Evolutionary conservation across 2,329 filamentous ascomycete species (phyloP), one percentile per base, ranked within the genome.

Genomic region (Biscogniauxia sp.): DNA sequence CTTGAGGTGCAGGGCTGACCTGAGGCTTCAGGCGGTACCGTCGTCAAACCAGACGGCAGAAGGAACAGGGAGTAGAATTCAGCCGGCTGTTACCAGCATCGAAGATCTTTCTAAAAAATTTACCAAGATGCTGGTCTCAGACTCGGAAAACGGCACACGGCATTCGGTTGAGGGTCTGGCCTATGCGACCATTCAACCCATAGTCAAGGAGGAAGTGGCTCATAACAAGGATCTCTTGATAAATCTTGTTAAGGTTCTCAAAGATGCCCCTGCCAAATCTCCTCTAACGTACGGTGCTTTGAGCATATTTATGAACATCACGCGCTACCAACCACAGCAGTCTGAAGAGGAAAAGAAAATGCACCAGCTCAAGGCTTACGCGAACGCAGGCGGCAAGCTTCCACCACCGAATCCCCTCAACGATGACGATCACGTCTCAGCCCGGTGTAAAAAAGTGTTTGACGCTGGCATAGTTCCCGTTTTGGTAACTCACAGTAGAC

Each of bases 261-360:
- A 78, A 23, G 79, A 83, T 15, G 81, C 87, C 7, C 79, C 81
- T 20, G 80, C 85, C 11, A 86, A 88, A 64, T 89, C 90, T 1
- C 88, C 90, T 13, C 79, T 90, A 23, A 88, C 93, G 0, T 97
- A 96, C 72, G 94, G 94, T 54, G 90, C 88, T 19, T 81, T 99
- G 50, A 96, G 90, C 72, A 90, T 97, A 58, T 84, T 98, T 66
- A 81, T 87, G 58, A 97, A 98, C 71, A 79, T 99, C 56, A 96
- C 92, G 15, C 82, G 85, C 28, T 98, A 96, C 73, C 83, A 86
- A 50, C 93, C 93, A 6, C 80, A 81, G 7, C 81, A 93, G 50
- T 89, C 92, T 0, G 94, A 97, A 64, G 95, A 99, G 75, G 90
- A 97, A 70, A 95, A 94, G 78, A 92, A 91, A 71, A 92, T 99